These are phyloP conservation scores for Chrysopogon serrulatus DNA, from an alignment of 176 grass and related monocot genomes.

Conservation along the genomic window DNA sequence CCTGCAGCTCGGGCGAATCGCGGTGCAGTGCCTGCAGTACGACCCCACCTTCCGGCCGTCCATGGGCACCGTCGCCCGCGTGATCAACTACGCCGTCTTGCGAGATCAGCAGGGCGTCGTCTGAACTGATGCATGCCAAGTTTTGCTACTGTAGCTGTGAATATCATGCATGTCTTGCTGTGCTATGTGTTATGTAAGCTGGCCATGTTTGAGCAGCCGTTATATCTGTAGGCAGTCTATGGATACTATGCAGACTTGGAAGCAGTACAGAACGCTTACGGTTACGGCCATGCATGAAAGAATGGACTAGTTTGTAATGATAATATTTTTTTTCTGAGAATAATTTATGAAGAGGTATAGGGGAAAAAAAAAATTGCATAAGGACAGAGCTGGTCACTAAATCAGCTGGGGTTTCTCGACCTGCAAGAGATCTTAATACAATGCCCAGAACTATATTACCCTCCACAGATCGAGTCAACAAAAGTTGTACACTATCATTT, in stretches of 20 bases:
- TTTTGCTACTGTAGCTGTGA: slow-evolving; percentile 7
- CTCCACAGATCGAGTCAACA: background rate
- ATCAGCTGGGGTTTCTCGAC: background rate
- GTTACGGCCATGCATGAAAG: background rate
- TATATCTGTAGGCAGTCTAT: background rate
- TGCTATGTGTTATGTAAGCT: background rate
- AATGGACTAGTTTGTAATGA: background rate
- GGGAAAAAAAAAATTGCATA: background rate
- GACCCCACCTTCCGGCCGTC: slow-evolving; percentile 36
- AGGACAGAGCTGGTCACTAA: background rate
- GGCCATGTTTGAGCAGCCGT: background rate
- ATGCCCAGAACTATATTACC: background rate
- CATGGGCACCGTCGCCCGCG: slow-evolving; percentile 49
- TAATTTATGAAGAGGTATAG: background rate
- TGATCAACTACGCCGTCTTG: slow-evolving; percentile 53
- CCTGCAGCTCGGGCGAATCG: slow-evolving; percentile 51
- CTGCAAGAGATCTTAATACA: background rate
- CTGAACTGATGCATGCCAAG: slow-evolving; percentile 5
- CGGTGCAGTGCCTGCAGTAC: slow-evolving; percentile 48
- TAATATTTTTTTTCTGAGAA: background rate
- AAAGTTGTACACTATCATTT: background rate
- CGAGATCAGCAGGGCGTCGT: slow-evolving; percentile 46
- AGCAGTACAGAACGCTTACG: background rate
- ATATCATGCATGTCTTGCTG: background rate
- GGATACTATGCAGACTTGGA: background rate